Percentiles rank a stretch among this genome's conserved stretches.
Conservation (phyloP, 2,329 filamentous ascomycete genomes). For the Arachnomyces sp. region DNA sequence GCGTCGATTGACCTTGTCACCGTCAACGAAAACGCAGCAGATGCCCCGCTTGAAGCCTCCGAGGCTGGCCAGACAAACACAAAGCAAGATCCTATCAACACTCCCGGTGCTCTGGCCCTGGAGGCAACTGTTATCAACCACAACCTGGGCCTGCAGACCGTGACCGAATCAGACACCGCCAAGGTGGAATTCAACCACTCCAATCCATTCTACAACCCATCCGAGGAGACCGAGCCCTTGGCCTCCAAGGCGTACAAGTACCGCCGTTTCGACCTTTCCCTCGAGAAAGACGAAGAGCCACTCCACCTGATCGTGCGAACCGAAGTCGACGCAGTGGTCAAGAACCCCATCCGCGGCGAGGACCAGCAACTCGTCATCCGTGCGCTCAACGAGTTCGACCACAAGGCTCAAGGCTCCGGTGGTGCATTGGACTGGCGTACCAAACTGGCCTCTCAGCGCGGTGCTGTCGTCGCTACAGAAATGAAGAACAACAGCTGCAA, state of each 20-base stretch:
- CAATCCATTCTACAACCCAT: slow-evolving; percentile 95
- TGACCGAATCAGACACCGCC: slow-evolving; percentile 67
- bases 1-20: slow-evolving; percentile 94
- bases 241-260: slow-evolving; percentile 99
- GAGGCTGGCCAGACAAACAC: slow-evolving; percentile 44
- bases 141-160: slow-evolving; percentile 96
- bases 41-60: slow-evolving; percentile 83
- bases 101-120: slow-evolving; percentile 82
- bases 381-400: slow-evolving; percentile 98
- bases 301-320: slow-evolving; percentile 89
- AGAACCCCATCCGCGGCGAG: slow-evolving; percentile 86
- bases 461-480: slow-evolving; percentile 95
- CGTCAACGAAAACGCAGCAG: slow-evolving; percentile 96
- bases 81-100: slow-evolving; percentile 91
- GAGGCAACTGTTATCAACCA: slow-evolving; percentile 99
- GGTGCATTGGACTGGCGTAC: slow-evolving; percentile 94
- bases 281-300: slow-evolving; percentile 84
- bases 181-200: slow-evolving; percentile 80
- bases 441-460: slow-evolving; percentile 88
- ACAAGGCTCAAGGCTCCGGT: slow-evolving; percentile 90
- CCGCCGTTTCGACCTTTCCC: slow-evolving; percentile 88
- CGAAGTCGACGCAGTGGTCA: slow-evolving; percentile 90
- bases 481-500: slow-evolving; percentile 99
- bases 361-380: slow-evolving; percentile 89
- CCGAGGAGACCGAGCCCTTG: slow-evolving; percentile 85